Conservation (phyloP, 1,139 yeast species). For the Pichia sp. region DNA sequence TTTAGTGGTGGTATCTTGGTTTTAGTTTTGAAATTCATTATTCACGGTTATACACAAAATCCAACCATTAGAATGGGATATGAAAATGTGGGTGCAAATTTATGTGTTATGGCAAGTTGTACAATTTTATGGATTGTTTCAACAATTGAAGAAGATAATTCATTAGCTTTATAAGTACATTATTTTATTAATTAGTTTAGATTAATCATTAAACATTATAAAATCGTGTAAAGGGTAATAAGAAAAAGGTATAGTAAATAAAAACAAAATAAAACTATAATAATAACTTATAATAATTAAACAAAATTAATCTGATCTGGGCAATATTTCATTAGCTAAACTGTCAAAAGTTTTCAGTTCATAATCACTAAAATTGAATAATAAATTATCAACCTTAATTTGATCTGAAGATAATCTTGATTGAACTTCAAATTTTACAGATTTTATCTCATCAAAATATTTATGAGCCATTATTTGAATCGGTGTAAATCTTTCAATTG, state of each 20-base stretch:
- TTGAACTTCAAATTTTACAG: conserved; percentile 45
- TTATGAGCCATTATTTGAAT: conserved; percentile 62
- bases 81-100: conserved; percentile 76
- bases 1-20: conserved; percentile 89
- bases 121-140: conserved; percentile 87
- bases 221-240: conserved; percentile 1
- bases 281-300: background rate
- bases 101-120: conserved; percentile 79
- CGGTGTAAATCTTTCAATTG: conserved; percentile 60
- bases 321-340: conserved; percentile 23
- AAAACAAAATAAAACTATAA: background rate
- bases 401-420: conserved; percentile 20
- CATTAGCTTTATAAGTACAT: conserved; percentile 76
- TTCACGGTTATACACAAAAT: conserved; percentile 64
- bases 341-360: conserved; percentile 46
- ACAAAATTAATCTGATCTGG: conserved; percentile 12
- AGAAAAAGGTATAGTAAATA: background rate
- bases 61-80: conserved; percentile 96
- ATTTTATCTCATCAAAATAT: conserved; percentile 63
- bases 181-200: no score
- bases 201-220: conserved; percentile 8
- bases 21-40: conserved; percentile 71
- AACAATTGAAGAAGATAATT: conserved; percentile 91
- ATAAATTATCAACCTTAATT: conserved; percentile 32
- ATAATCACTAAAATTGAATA: conserved; percentile 48